Base-by-base conservation (phyloP, 1,284 basidiomycete genomes). In the Calocybe gambosa region DNA sequence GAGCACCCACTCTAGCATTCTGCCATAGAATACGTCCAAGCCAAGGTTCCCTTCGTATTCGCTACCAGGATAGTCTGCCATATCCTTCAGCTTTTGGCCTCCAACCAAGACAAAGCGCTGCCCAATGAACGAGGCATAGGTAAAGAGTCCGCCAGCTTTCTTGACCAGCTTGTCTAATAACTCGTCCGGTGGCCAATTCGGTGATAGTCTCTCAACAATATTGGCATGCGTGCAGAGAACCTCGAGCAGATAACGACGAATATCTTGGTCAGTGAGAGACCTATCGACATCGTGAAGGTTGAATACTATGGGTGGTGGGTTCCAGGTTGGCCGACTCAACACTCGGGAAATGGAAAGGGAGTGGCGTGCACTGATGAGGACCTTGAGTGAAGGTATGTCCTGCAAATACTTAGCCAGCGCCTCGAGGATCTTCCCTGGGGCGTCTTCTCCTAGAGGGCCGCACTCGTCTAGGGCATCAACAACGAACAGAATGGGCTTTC, bases 391-490 rank as follows among this genome's bases (percentile, higher is more conserved):
- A 29, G 52, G 52, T 15, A 50, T 21, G 20, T 46, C 39, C 33
- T 43, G 46, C 7, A 53, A 34, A 38, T 53, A 47, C 18, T 49
- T 35, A 8, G 43, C 31, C 16, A 50, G 42, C 12, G 52, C 52
- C 20, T n/a, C 33, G 15, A 50, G 29, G 6, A 50, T 42, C 28
- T 50, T 50, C n/a, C 38, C 43, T 1, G 52, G 46, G 6, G 46
- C 52, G 21, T 46, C 46, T 10, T 46, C 46, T n/a, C 43, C 49
- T 29, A 45, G 28, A 16, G 47, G 47, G 20, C 47, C 37, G 37
- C 53, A 54, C 33, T 54, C 55, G 42, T 56, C 51, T 3, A 56
- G 46, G 1, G 53, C 55, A 49, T 56, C 55, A 40, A 56, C 48
- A 16, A 56, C 43, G 10, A 56, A 45, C 6, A 54, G 35, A 19